These are phyloP conservation scores for Eudorina sp. DNA, from an alignment of 139 green algal species.

Conservation along the genomic window DNA sequence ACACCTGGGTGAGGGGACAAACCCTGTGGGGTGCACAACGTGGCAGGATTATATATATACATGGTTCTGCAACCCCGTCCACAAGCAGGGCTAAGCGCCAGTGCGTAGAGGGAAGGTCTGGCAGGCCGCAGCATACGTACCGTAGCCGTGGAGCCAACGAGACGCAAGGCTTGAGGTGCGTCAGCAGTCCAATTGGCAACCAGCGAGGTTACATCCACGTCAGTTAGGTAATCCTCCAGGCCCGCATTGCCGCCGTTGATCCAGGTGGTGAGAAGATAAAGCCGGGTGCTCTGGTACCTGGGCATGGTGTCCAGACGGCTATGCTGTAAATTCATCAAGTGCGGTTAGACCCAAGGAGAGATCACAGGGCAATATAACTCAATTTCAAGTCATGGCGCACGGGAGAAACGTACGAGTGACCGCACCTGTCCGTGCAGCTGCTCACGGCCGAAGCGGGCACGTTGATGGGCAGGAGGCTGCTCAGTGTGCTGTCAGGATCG, in stretches of 20 bases:
- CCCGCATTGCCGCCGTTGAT: slow-evolving; percentile 47
- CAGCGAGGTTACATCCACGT: slow-evolving; percentile 54
- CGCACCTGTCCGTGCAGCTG: slow-evolving; percentile 29
- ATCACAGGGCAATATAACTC: background rate
- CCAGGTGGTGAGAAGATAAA: slow-evolving; percentile 51
- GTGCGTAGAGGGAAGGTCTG: too few species aligned
- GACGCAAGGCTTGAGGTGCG: background rate
- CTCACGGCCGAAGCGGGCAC: slow-evolving; percentile 8
- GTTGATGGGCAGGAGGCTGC: slow-evolving; percentile 64
- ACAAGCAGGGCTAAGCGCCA: too few species aligned
- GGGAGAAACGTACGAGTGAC: background rate
- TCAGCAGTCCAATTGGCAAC: slow-evolving; percentile 27
- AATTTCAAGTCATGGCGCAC: background rate
- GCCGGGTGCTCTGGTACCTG: slow-evolving; percentile 53
- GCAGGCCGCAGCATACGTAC: slow-evolving; percentile 8
- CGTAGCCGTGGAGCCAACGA: background rate
- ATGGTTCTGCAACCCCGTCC: too few species aligned
- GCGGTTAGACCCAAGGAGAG: too few species aligned
- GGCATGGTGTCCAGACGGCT: background rate
- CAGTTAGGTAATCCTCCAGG: background rate
- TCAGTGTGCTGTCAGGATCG: slow-evolving; percentile 55
- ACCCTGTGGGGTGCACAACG: background rate
- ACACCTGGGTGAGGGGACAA: background rate
- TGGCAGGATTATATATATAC: too few species aligned
- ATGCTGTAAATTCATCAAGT: background rate